Evolutionary conservation across 257 asterid genomes (phyloP).

Genomic region (Solanum arcanum): DNA sequence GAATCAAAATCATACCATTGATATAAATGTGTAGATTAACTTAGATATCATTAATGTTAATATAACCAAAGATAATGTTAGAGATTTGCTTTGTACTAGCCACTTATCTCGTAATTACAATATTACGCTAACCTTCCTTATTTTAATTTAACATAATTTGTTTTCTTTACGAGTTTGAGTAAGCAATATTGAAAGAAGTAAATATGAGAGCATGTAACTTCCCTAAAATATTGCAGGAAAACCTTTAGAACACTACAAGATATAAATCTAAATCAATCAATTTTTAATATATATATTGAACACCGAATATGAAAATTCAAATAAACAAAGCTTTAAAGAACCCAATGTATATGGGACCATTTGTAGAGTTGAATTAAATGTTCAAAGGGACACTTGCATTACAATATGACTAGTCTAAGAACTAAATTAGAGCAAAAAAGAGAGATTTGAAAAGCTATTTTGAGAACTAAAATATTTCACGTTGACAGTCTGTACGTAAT

Average conservation of each 20-base stretch:
- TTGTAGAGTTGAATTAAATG: background rate
- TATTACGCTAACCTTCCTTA: too few species aligned
- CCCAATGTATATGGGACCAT: background rate
- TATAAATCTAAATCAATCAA: too few species aligned
- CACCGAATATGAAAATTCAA: too few species aligned
- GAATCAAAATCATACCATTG: background rate
- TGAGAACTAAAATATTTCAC: background rate
- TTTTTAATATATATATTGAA: too few species aligned
- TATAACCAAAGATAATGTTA: too few species aligned
- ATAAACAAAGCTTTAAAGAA: background rate
- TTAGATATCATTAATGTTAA: too few species aligned
- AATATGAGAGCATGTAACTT: background rate
- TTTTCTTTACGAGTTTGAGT: too few species aligned
- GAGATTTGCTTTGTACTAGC: background rate
- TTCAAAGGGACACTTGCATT: background rate
- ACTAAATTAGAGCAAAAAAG: background rate
- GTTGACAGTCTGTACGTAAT: background rate
- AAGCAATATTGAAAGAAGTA: background rate
- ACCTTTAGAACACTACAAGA: too few species aligned
- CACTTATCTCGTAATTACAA: too few species aligned
- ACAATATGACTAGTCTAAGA: background rate
- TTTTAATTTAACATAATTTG: background rate
- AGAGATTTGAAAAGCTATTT: background rate
- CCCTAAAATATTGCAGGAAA: background rate
- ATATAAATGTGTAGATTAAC: too few species aligned